These are phyloP conservation scores for Lentinus brumalis DNA, from an alignment of 768 basidiomycete species.

Conservation along the genomic window DNA sequence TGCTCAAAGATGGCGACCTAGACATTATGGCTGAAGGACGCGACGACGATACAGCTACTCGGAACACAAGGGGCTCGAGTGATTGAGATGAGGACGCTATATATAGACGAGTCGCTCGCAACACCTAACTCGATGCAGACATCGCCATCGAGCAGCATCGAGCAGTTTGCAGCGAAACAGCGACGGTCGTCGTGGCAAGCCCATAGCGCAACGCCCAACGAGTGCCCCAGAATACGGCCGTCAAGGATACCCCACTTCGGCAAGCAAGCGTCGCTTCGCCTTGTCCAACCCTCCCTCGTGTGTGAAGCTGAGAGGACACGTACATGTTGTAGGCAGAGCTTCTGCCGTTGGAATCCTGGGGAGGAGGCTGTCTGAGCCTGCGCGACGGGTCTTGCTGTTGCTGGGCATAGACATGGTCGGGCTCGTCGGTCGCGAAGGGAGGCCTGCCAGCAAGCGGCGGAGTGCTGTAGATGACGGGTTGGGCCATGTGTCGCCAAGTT, in stretches of 20 bases:
- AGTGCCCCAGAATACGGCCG: background rate
- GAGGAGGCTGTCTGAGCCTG: conserved; percentile 43
- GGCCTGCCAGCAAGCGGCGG: conserved; percentile 61
- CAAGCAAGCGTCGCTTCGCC: background rate
- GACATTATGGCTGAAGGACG: too few relatives aligned
- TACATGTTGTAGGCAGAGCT: conserved; percentile 72
- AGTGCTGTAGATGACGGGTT: conserved; percentile 30
- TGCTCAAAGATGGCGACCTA: too few relatives aligned
- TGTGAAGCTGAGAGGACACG: conserved; percentile 30
- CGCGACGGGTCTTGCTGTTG: conserved; percentile 42
- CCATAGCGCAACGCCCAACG: background rate
- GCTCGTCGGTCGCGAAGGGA: conserved; percentile 70
- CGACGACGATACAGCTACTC: too few relatives aligned
- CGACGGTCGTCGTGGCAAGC: too few relatives aligned
- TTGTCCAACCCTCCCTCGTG: too few relatives aligned
- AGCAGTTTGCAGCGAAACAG: too few relatives aligned
- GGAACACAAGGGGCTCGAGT: too few relatives aligned
- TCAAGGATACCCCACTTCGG: conserved; percentile 1
- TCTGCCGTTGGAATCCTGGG: conserved; percentile 51
- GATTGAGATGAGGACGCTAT: too few relatives aligned
- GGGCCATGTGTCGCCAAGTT: conserved; percentile 25
- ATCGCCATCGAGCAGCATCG: too few relatives aligned
- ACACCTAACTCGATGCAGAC: too few relatives aligned
- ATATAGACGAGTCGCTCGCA: too few relatives aligned
- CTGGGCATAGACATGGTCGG: conserved; percentile 59